Percentiles rank a stretch among this genome's conserved stretches.
phyloP scores from a whole-genome alignment of 495 filamentous ascomycete genomes.

The Pseudevernia furfuracea region DNA sequence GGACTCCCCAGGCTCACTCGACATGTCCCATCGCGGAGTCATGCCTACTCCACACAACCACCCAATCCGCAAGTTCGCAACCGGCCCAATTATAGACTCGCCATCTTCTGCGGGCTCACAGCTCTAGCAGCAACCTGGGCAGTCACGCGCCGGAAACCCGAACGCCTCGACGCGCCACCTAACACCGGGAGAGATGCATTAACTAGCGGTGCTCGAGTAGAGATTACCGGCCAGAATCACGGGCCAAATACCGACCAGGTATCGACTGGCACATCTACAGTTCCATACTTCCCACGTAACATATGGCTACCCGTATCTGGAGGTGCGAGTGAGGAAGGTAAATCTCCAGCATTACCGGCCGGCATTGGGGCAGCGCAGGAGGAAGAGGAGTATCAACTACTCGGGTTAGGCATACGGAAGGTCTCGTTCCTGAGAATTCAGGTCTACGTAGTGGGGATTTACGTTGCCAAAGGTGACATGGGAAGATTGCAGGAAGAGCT shows the following conservation, averaged over 20 bases:
- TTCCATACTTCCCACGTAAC: conserved; percentile 72
- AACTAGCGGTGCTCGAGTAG: conserved; percentile 11
- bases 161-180: conserved; percentile 20
- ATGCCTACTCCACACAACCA: neutral
- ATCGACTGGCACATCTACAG: conserved; percentile 69
- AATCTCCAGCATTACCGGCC: conserved; percentile 28
- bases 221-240: conserved; percentile 23
- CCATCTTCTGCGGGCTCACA: conserved; percentile 6
- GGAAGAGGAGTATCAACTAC: conserved; percentile 69
- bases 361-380: conserved; percentile 37
- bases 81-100: conserved; percentile 8
- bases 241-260: conserved; percentile 62
- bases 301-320: conserved; percentile 51
- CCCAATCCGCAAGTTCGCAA: neutral
- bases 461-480: conserved; percentile 75
- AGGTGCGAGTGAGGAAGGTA: conserved; percentile 23
- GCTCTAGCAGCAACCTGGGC: conserved; percentile 6
- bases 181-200: conserved; percentile 10
- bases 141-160: conserved; percentile 4
- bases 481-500: conserved; percentile 48
- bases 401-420: conserved; percentile 79
- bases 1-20: neutral
- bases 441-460: conserved; percentile 90
- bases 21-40: conserved; percentile 9
- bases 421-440: conserved; percentile 86